Evolutionary conservation across 129 eudicot species (phyloP), one percentile per base, ranked within the genome.

Genomic region (Smallanthus sonchifolius): DNA sequence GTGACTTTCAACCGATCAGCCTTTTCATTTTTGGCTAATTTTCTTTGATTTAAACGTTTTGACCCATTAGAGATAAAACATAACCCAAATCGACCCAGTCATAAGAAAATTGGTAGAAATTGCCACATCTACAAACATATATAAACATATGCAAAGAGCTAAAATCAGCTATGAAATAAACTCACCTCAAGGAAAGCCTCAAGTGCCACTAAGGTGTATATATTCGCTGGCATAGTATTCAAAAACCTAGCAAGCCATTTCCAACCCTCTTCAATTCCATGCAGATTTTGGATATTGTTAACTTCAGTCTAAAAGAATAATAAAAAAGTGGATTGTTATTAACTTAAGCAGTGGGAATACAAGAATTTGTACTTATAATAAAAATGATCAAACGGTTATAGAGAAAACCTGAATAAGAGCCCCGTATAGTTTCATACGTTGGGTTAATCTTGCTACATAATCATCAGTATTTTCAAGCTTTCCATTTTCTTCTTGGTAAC

Each of bases 191-290:
- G 83, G 80, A 91, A 91, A 17, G 97, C 92, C 66, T 83, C 80
- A 56, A 95, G 85, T 3, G 97, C 88, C 67, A 81, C 86, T 14
- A 83, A 86, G 34, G 97, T 83, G 76, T 85, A 85, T 13, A 71
- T 34, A 81, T 87, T 91, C 69, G 94, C 87, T 0, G 97, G 99
- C 72, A 95, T 86, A 49, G 82, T 19, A 81, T 91, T 95, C 84
- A 95, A 77, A 74, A 87, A 91, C 70, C 97, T 83, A 20, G 97
- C 97, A 60, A 95, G 86, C 99, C 99, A 95, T 42, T 86, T 79
- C 99, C 99, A 95, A 6, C 99, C 99, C 76, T 91, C 96, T 74
- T 73, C 75, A 32, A 95, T 79, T 57, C 97, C 99, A 79, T 95
- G 99, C 63, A 74, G 57, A 76, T 95, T 95, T 24, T 56, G 80